These are phyloP conservation scores for Solanum gracilifrons DNA, from an alignment of 257 asterid genomes.

Conservation along the genomic window DNA sequence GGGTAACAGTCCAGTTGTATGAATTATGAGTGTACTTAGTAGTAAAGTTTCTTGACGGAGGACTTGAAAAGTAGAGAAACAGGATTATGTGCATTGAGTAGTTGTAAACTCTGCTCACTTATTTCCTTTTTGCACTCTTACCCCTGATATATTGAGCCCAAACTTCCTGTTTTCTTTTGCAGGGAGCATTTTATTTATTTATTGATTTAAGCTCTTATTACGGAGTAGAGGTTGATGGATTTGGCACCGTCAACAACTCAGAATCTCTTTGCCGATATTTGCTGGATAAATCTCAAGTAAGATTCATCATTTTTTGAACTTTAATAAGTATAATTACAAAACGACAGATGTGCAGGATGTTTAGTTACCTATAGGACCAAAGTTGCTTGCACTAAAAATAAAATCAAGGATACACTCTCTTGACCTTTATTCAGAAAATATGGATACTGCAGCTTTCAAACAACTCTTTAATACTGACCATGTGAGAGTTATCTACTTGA, in stretches of 20 bases:
- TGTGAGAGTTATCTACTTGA: neutral
- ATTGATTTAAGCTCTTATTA: constrained; percentile 81
- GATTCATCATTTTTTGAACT: neutral
- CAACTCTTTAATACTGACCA: neutral
- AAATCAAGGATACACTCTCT: neutral
- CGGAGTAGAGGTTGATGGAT: constrained; percentile 50
- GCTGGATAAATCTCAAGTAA: constrained; percentile 83
- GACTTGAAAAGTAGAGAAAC: neutral
- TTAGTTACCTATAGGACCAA: neutral
- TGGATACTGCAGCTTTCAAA: neutral
- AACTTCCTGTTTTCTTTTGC: constrained; percentile 13
- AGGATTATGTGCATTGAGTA: neutral
- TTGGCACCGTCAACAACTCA: constrained; percentile 58
- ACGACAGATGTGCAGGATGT: neutral
- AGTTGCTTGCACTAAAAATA: neutral
- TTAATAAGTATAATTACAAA: neutral
- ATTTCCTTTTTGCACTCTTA: neutral
- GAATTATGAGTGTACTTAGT: neutral
- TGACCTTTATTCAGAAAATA: neutral
- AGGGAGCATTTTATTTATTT: constrained; percentile 95
- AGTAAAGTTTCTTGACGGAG: neutral
- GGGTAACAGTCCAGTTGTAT: neutral
- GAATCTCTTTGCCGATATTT: constrained; percentile 83
- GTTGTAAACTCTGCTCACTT: neutral
- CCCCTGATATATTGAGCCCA: neutral